Evolutionary conservation across 108 stramenopile species (phyloP).

Genomic region (Chaetoceros muelleri): DNA sequence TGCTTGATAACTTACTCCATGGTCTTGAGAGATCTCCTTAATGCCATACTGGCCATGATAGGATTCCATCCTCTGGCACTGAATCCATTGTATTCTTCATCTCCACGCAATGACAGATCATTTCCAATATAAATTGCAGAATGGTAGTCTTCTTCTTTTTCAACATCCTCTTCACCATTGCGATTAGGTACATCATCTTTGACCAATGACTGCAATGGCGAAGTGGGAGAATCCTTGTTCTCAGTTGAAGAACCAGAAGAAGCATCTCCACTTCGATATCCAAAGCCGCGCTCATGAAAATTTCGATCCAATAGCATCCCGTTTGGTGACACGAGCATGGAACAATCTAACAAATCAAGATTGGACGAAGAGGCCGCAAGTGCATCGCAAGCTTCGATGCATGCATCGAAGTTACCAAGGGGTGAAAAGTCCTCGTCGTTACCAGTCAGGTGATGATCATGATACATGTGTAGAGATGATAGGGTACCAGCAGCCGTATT

Average conservation of each 20-base stretch:
- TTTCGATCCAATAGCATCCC: constrained; percentile 51
- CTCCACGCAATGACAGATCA: constrained; percentile 34
- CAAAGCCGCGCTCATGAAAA: too few relatives aligned
- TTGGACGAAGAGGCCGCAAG: constrained; percentile 23
- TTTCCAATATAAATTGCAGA: constrained; percentile 39
- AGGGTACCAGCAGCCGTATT: too few relatives aligned
- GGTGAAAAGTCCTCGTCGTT: too few relatives aligned
- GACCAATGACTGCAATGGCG: not conserved
- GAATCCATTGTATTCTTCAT: constrained; percentile 48
- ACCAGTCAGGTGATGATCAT: too few relatives aligned
- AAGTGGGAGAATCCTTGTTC: too few relatives aligned
- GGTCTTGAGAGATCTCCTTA: constrained; percentile 23
- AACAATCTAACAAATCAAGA: constrained; percentile 38
- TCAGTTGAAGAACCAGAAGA: too few relatives aligned
- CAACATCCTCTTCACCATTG: constrained; percentile 1
- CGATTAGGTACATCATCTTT: too few relatives aligned
- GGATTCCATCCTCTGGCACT: constrained; percentile 34
- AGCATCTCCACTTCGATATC: too few relatives aligned
- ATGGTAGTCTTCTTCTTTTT: constrained; percentile 40
- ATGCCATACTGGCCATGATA: constrained; percentile 21
- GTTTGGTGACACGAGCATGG: constrained; percentile 56
- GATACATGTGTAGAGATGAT: too few relatives aligned
- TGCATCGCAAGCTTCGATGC: constrained; percentile 49
- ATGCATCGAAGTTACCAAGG: constrained; percentile 42
- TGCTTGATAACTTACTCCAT: constrained; percentile 5